Evolutionary conservation across 78 protist genomes (phyloP), one percentile per base, ranked within the genome.

Genomic region (Dictyostelium brefeldianum): DNA sequence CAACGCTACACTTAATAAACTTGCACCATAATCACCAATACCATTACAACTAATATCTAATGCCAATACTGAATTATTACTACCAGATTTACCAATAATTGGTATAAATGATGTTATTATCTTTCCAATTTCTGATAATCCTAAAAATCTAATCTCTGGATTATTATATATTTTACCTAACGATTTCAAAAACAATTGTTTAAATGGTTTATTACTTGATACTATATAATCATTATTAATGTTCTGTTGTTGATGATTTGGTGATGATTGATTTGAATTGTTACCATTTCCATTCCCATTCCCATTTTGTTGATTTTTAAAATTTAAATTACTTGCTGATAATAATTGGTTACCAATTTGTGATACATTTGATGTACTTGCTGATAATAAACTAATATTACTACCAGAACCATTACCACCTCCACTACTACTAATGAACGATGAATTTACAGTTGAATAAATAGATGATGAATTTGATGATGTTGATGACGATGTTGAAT

Each of bases 21-120:
- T 29, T 10, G 93, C 93, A 47, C 93, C 93, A 18, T 65, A 57
- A 65, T 87, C 93, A 50, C 84, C 93, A 15, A 87, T 12, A 10
- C 50, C 17, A 77, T 87, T 87, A 22, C 84, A n/a, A 17, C 64
- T 41, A 0, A 87, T 87, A 29, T 87, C 93, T n/a, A 87, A 80
- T 7, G 73, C 48, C 29, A 43, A 25, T 5, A 87, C 78, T 3
- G 93, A 77, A 4, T 65, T 59, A 62, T 25, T 62, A 62, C 70
- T 3, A 62, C 70, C 70, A 6, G 74, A 41, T 54, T 87, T 87
- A 11, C 46, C 25, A 48, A 87, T 18, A 5, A 36, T 57, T 47
- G 93, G 93, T 17, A 87, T 65, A n/a, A 87, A 50, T 31, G 70
- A 59, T 12, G 43, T 70, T 43, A 78, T 57, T 4, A 77, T 47